phyloP scores from a whole-genome alignment of 352 stramenopile genomes.

The Phytophthora europaea region DNA sequence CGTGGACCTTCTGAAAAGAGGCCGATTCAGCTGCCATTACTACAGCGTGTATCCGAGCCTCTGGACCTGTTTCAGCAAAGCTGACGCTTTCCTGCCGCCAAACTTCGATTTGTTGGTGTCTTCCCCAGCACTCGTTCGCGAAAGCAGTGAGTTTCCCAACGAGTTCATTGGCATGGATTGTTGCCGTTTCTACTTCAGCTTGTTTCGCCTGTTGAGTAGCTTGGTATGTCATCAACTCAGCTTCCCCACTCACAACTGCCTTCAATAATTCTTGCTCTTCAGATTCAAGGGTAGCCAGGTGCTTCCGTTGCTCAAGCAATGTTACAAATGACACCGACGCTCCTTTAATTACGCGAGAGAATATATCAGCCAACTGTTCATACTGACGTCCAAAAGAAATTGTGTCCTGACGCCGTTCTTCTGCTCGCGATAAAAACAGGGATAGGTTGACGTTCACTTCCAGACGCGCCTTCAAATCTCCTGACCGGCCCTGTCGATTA shows the following conservation, averaged over 20 bases:
- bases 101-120: constrained; percentile 58
- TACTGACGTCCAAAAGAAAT: constrained; percentile 57
- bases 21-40: constrained; percentile 16
- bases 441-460: constrained; percentile 90
- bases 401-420: constrained; percentile 79
- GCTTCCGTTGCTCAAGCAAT: constrained; percentile 32
- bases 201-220: constrained; percentile 18
- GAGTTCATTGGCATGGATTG: constrained; percentile 15
- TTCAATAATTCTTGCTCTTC: constrained; percentile 39
- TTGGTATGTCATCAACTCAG: constrained; percentile 17
- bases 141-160: constrained; percentile 44
- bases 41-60: constrained; percentile 15
- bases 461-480: constrained; percentile 73
- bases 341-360: constrained; percentile 30
- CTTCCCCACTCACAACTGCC: constrained; percentile 11
- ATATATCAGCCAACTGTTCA: constrained; percentile 27
- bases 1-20: constrained; percentile 40
- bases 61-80: constrained; percentile 31
- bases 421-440: constrained; percentile 82
- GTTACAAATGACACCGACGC: constrained; percentile 25
- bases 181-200: constrained; percentile 9
- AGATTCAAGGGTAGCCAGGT: constrained; percentile 30
- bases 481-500: constrained; percentile 41
- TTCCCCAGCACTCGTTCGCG: constrained; percentile 54
- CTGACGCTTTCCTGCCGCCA: constrained; percentile 44